Evolutionary conservation across 164 flowering plant species (phyloP), one percentile per base, ranked within the genome.

Genomic region (Kingdonia uniflora): DNA sequence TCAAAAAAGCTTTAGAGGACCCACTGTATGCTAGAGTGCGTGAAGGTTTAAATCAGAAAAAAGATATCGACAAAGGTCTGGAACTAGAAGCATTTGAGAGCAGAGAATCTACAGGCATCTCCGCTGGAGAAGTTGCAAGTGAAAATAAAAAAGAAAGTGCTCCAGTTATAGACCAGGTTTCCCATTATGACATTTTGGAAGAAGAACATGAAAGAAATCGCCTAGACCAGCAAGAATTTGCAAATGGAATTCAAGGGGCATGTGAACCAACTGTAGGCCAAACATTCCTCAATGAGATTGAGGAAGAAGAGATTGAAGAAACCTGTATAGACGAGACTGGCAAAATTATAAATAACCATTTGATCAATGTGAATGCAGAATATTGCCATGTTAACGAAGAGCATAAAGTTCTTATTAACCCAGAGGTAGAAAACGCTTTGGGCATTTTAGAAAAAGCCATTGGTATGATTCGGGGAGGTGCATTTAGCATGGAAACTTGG

Each of bases 361-460:
- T 62, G 38, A 40, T 22, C 25, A 42, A 46, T 37, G 25, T 49
- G 35, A 48, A 16, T 41, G 54, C 29, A 15, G 63, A 55, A 21
- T 58, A 54, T 39, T 13, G 53, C 25, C 35, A 13, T 42, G 62
- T 42, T 15, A 58, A 52, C 35, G 49, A 51, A 39, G 67, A 57
- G 19, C 70, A 51, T 45, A 64, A 61, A 10, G 48, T 68, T 17
- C 39, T 11, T 56, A 64, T 80, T 35, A 77, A 91, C 40, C 75
- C 81, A 14, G 72, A 80, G 54, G 97, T 84, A 46, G 66, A 80
- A 69, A 65, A 67, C 43, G 97, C 97, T 67, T 57, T 90, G 22
- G 69, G 64, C 40, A 74, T 83, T 46, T 55, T 87, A 49, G 81
- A 84, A 22, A 70, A 66, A 66, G 82, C 63, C 46, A 87, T 90